Evolutionary conservation across 305 asterid species (phyloP).

Genomic region (Solanum hybrid): DNA sequence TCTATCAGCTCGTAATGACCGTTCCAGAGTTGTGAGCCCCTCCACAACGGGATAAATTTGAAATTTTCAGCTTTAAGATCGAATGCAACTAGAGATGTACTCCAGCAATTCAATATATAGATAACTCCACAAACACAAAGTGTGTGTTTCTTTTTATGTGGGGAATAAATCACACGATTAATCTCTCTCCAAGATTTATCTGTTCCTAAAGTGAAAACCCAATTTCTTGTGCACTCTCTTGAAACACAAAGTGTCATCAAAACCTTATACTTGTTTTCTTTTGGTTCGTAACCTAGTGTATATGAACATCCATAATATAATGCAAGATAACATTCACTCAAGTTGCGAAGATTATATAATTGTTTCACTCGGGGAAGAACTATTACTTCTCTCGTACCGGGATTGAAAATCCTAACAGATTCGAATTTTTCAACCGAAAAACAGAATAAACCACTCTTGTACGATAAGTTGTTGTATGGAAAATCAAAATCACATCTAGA

Average conservation of each 20-base stretch:
- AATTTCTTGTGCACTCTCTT: not conserved
- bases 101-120: not conserved
- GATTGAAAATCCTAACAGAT: not conserved
- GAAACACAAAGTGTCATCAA: not conserved
- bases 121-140: not conserved
- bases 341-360: not conserved
- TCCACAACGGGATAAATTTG: not conserved
- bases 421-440: not conserved
- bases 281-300: not conserved
- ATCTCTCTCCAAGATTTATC: not conserved
- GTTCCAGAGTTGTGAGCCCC: not conserved
- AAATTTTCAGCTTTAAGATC: not conserved
- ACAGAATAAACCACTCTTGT: not conserved
- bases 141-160: not conserved
- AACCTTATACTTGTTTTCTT: not conserved
- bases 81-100: not conserved
- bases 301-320: not conserved
- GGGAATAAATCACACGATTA: not conserved
- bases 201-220: not conserved
- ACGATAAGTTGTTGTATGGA: not conserved
- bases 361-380: not conserved
- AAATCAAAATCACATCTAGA: not conserved
- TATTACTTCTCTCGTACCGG: not conserved
- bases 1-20: not conserved
- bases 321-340: not conserved